Base-by-base conservation (phyloP, 441 rosid genomes). In the Erysimum cheiri region DNA sequence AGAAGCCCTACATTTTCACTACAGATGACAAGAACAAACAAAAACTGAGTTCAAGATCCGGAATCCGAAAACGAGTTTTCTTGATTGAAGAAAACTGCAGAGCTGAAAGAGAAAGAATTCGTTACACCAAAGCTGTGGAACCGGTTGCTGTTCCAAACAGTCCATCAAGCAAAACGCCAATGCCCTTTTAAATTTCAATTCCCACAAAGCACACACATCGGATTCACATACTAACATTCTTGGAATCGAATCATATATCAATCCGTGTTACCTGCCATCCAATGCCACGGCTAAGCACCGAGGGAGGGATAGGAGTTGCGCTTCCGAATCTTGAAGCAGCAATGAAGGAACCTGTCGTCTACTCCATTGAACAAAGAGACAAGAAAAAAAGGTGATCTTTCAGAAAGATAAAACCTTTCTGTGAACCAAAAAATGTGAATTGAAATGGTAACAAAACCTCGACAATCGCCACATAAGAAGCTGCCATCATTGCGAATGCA, bases 1-100 rank as follows among this genome's bases (percentile, higher is more conserved):
- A 93, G 64, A 66, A 90, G 91, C 63, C 97, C 93, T 17, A 85
- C 84, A 78, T 87, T 93, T 83, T 93, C 97, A 28, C 97, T 88
- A 62, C 49, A 85, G 65, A 53, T 22, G 49, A 39, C 67, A 67
- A 47, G 71, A 49, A 39, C 10, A 62, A 26, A 32, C 15, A 53
- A 5, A 19, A 64, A 48, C 63, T 14, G 12, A 49, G 70, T 17
- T 35, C 4, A 48, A 64, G 46, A 63, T 53, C 15, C 8, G 0
- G 15, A 5, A 39, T 12, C 24, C 8, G 26, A 43, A 35, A 35
- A 12, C 8, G 10, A 43, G 31, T 35, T 10, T 29, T n/a, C 44
- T 47, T 19, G n/a, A 17, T 26, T 53, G 9, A 57, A 58, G 37
- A 29, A 40, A 65, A 22, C 24, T 2, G 3, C 13, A 60, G 9